phyloP scores from a whole-genome alignment of 257 asterid genomes.

The Solanum raphanifolium region DNA sequence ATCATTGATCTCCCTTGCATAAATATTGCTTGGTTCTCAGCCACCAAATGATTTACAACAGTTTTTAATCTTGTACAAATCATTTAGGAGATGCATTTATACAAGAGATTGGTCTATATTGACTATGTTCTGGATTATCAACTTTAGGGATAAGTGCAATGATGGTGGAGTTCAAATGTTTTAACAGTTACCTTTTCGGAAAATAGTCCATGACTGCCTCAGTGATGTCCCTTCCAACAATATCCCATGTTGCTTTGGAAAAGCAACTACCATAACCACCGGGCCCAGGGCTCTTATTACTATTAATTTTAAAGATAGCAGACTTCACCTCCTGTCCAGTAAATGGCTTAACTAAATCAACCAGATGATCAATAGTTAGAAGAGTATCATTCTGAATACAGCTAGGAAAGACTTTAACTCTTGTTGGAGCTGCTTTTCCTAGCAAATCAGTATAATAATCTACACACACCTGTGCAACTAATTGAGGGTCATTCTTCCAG shows the following conservation, averaged over 20 bases:
- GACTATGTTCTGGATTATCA: neutral
- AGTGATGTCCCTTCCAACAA: neutral
- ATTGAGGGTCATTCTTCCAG: neutral
- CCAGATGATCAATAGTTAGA: neutral
- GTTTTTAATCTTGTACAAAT: neutral
- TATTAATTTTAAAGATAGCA: neutral
- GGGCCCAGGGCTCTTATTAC: neutral
- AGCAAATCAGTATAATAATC: neutral
- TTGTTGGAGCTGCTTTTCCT: neutral
- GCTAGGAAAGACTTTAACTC: neutral
- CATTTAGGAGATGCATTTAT: neutral
- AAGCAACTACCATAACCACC: neutral
- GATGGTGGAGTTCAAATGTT: neutral
- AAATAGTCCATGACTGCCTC: neutral
- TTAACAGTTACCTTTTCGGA: neutral
- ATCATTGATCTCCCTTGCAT: neutral
- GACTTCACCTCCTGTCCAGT: neutral
- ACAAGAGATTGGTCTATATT: neutral
- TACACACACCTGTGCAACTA: neutral
- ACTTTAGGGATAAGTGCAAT: neutral
- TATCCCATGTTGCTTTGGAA: neutral
- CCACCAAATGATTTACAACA: neutral
- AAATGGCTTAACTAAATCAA: neutral
- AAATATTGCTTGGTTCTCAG: neutral
- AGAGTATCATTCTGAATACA: neutral